Evolutionary conservation across 192 early-diverging fungal species (phyloP).

Genomic region (Oehlia diaphana): DNA sequence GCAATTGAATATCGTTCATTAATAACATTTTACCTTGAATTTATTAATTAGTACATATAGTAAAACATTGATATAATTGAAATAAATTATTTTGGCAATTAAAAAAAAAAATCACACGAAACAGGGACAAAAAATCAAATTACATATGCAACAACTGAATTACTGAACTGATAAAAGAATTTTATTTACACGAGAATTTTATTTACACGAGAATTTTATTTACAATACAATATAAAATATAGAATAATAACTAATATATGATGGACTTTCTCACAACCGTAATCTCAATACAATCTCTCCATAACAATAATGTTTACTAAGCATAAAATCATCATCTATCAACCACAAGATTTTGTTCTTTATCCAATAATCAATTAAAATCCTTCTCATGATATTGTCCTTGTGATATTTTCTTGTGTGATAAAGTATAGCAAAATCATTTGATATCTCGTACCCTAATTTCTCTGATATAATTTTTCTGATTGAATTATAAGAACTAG

Average conservation of each 20-base stretch:
- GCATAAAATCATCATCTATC: not conserved
- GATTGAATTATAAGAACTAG: not conserved
- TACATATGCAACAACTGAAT: too few relatives aligned
- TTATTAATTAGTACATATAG: too few relatives aligned
- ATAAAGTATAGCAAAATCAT: not conserved
- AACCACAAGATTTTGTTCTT: not conserved
- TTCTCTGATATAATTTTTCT: not conserved
- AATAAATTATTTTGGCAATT: too few relatives aligned
- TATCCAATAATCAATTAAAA: not conserved
- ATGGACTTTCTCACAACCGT: not conserved
- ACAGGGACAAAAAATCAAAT: too few relatives aligned
- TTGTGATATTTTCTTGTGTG: not conserved
- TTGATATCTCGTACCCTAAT: not conserved
- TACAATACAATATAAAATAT: not conserved
- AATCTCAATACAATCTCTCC: not conserved
- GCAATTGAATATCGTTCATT: too few relatives aligned
- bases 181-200: too few relatives aligned
- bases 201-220: too few relatives aligned
- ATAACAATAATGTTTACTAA: not conserved
- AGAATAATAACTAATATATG: not conserved
- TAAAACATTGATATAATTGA: too few relatives aligned
- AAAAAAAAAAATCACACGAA: too few relatives aligned
- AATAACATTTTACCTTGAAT: too few relatives aligned
- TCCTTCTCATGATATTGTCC: not conserved
- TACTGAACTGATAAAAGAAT: too few relatives aligned